These are phyloP conservation scores for Macrophomina phaseolina DNA, from an alignment of 2,329 filamentous ascomycete genomes.

Conservation along the genomic window DNA sequence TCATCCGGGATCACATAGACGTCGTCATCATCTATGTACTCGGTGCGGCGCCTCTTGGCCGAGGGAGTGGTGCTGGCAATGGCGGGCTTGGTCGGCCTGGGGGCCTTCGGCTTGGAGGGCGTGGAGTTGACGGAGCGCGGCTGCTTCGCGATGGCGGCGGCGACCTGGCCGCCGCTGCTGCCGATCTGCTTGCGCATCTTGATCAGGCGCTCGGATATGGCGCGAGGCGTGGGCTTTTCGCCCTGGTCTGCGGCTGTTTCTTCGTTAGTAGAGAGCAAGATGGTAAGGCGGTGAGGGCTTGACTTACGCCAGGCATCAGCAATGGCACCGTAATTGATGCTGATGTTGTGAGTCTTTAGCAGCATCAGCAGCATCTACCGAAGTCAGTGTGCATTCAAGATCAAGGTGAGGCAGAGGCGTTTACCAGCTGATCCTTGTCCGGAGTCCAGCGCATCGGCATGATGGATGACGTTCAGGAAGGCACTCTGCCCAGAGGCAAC, in stretches of 20 bases:
- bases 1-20: not conserved
- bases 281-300: not conserved
- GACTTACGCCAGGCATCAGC: slow-evolving; percentile 21
- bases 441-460: slow-evolving; percentile 35
- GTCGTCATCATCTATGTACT: not conserved
- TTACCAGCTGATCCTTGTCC: slow-evolving; percentile 32
- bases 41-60: not conserved
- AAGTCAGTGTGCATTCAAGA: not conserved
- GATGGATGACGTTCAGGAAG: too few relatives aligned
- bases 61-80: not conserved
- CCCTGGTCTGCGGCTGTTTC: not conserved
- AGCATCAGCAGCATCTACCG: slow-evolving; percentile 15
- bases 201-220: slow-evolving; percentile 24
- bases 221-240: slow-evolving; percentile 24
- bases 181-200: slow-evolving; percentile 18
- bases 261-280: not conserved
- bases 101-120: not conserved
- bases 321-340: slow-evolving; percentile 15
- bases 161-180: not conserved
- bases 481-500: too few relatives aligned
- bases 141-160: not conserved
- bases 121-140: not conserved
- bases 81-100: too few relatives aligned
- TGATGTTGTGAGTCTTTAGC: slow-evolving; percentile 3
- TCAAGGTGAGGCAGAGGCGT: not conserved